Evolutionary conservation across 2,329 filamentous ascomycete genomes (phyloP), one percentile per base, ranked within the genome.

Genomic region (Lecanosticta acicola): DNA sequence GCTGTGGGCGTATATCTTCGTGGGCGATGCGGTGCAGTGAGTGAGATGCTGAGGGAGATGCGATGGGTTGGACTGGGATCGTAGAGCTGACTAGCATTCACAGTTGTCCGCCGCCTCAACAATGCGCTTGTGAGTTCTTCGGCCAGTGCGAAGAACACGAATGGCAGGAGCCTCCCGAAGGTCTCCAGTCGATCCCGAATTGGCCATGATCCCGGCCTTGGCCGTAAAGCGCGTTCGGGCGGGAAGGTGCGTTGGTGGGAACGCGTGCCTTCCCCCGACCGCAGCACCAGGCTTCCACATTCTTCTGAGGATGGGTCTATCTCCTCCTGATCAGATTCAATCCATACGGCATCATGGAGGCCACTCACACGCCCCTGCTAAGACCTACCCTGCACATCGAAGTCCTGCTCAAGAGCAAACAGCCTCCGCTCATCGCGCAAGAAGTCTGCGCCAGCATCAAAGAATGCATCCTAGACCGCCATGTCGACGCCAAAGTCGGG

Each of bases 1-100:
- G 60, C 71, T 71, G 3, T 79, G 76, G 76, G 76, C 78, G 48
- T 77, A 72, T 74, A 70, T 59, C 69, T 69, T 55, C 42, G 49
- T 48, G 4, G 45, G 48, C 1, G 43, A 55, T 18, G 43, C 54
- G 33, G 52, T 57, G n/a, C 49, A 53, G 49, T 54, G 21, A 36
- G 51, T 48, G 10, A 14, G 14, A 29, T 38, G 29, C 10, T 32
- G n/a, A n/a, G n/a, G n/a, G n/a, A n/a, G n/a, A n/a, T n/a, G n/a
- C n/a, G n/a, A n/a, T n/a, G n/a, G n/a, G n/a, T n/a, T 3, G 5
- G 17, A 2, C 8, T 16, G n/a, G 33, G 5, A 35, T 14, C 17
- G 29, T 21, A 13, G 3, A 14, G 20, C 24, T n/a, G 19, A 8
- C 17, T 42, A 16, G 8, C 9, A n/a, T 32, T 11, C 29, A 21